These are phyloP conservation scores for Effrenium voratum DNA, from an alignment of 73 alveolate genomes.

Conservation along the genomic window DNA sequence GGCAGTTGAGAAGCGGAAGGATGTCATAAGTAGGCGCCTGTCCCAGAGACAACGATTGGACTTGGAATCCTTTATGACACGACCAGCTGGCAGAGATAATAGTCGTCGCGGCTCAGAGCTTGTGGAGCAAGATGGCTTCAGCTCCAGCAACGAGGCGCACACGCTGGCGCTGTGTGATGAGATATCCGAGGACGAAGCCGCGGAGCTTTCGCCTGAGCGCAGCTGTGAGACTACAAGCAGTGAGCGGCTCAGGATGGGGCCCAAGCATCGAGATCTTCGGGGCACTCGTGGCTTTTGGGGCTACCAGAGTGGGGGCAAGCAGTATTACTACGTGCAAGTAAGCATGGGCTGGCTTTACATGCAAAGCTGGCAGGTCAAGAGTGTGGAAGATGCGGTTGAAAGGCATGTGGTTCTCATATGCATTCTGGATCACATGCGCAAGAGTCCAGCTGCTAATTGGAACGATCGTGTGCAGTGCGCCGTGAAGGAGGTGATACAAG, in stretches of 20 bases:
- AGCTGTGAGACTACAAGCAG: background rate
- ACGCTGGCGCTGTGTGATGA: background rate
- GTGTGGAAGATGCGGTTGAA: slow-evolving; percentile 12
- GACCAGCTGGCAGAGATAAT: background rate
- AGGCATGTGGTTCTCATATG: background rate
- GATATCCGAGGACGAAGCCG: background rate
- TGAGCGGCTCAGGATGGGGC: background rate
- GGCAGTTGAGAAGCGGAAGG: background rate
- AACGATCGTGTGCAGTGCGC: too few relatives aligned
- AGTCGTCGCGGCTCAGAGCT: background rate
- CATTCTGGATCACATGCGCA: background rate
- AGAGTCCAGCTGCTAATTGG: background rate
- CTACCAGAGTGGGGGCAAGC: background rate
- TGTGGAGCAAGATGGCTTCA: background rate
- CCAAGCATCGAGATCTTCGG: background rate
- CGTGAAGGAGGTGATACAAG: too few relatives aligned
- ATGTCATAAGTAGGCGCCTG: background rate
- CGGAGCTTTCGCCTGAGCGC: background rate
- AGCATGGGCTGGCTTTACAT: background rate
- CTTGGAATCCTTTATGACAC: slow-evolving; percentile 35
- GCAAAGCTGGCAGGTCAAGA: background rate
- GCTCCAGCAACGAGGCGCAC: background rate
- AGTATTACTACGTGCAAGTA: background rate
- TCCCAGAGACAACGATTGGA: slow-evolving; percentile 3
- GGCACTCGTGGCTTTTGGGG: background rate